Conservation (phyloP, 495 filamentous ascomycete species). For the Penicillium daleae region DNA sequence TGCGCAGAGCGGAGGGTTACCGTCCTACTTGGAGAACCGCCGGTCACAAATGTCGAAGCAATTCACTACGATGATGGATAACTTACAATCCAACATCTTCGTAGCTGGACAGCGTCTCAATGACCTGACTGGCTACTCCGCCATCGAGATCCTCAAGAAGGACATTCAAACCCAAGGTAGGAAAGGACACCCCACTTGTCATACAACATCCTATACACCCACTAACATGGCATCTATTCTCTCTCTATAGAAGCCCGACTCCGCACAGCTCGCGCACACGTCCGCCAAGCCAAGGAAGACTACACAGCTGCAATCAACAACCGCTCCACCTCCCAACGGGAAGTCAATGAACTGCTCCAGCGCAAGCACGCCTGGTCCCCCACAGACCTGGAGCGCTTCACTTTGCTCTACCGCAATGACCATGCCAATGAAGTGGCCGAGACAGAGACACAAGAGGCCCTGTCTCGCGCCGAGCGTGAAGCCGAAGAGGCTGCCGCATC, state of each 20-base stretch:
- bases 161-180: constrained; percentile 71
- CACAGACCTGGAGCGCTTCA: constrained; percentile 90
- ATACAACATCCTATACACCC: not conserved
- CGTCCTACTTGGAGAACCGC: constrained; percentile 74
- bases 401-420: constrained; percentile 85
- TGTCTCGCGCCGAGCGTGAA: constrained; percentile 74
- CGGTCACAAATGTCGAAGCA: constrained; percentile 73
- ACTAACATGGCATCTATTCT: constrained; percentile 10
- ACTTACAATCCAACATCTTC: constrained; percentile 81
- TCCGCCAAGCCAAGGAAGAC: constrained; percentile 70
- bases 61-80: constrained; percentile 82
- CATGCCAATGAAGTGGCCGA: constrained; percentile 93
- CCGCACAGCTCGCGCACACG: constrained; percentile 60
- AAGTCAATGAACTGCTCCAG: constrained; percentile 91
- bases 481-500: constrained; percentile 74
- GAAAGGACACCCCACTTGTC: not conserved
- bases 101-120: constrained; percentile 87
- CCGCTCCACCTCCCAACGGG: constrained; percentile 86
- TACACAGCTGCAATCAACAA: constrained; percentile 79
- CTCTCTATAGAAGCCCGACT: constrained; percentile 60
- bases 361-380: constrained; percentile 92
- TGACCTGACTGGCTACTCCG: constrained; percentile 89
- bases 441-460: constrained; percentile 66
- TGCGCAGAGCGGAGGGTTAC: constrained; percentile 53
- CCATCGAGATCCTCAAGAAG: constrained; percentile 82